Percentiles rank a stretch among this genome's conserved stretches.
phyloP scores from a whole-genome alignment of 2,329 filamentous ascomycete species.

The Epichloe coenophiala region DNA sequence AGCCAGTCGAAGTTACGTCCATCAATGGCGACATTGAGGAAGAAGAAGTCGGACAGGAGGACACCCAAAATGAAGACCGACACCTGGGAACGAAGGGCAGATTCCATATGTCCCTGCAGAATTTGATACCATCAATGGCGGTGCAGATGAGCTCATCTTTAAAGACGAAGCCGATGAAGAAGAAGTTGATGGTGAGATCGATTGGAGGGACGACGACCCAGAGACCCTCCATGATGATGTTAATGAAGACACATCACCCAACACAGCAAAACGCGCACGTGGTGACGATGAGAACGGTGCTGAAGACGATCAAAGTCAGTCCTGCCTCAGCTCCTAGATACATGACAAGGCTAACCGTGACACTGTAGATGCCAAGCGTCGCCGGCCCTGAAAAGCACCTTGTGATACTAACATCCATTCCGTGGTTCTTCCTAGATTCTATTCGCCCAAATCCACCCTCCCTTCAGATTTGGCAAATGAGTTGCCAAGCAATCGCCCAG shows the following conservation, averaged over 20 bases:
- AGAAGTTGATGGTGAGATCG: conserved; percentile 7
- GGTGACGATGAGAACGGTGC: conserved; percentile 7
- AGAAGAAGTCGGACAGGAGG: background rate
- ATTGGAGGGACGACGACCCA: conserved; percentile 10
- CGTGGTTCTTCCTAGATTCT: background rate
- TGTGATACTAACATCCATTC: conserved; percentile 3
- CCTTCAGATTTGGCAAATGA: background rate
- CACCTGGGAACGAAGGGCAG: conserved; percentile 18
- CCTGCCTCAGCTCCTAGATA: background rate
- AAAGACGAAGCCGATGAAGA: background rate
- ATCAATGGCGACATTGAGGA: background rate
- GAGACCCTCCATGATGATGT: background rate
- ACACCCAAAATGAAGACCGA: background rate
- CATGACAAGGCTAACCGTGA: conserved; percentile 3
- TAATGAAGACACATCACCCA: conserved; percentile 1
- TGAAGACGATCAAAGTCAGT: conserved; percentile 8
- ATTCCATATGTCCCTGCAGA: conserved; percentile 10
- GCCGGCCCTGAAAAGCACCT: conserved; percentile 5
- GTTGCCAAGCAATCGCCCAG: background rate
- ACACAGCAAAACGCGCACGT: conserved; percentile 8
- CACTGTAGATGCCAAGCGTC: conserved; percentile 9
- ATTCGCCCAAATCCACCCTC: background rate
- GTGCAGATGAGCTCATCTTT: background rate
- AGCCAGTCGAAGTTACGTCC: background rate
- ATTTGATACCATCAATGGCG: background rate